Percentiles rank a stretch among this genome's conserved stretches.
Conservation (phyloP, 2,329 filamentous ascomycete genomes). For the Penicillium sp. region DNA sequence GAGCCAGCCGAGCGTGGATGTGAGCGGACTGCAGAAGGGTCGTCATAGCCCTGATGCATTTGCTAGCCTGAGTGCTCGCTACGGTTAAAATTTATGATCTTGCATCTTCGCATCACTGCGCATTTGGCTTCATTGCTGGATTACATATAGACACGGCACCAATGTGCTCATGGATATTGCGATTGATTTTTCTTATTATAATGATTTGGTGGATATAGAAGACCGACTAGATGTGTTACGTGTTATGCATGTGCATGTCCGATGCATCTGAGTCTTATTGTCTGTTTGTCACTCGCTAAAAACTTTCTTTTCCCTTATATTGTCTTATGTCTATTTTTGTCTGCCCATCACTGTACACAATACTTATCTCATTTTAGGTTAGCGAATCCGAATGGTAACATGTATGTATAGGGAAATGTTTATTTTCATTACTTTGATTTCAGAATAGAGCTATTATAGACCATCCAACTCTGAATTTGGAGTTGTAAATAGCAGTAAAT, state of each 20-base stretch:
- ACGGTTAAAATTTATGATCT: constrained; percentile 28
- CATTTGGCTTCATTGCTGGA: not conserved
- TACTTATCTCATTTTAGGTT: not conserved
- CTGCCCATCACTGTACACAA: not conserved
- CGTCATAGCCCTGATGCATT: constrained; percentile 53
- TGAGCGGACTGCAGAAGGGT: constrained; percentile 48
- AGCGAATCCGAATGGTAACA: constrained; percentile 11
- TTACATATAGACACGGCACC: not conserved
- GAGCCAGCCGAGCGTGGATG: constrained; percentile 51
- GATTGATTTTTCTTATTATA: not conserved
- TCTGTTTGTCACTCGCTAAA: constrained; percentile 10
- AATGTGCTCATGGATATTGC: constrained; percentile 9
- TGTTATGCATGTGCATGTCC: constrained; percentile 15
- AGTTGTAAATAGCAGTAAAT: not conserved
- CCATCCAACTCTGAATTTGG: not conserved
- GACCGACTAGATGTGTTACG: constrained; percentile 12
- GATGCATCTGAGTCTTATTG: constrained; percentile 15
- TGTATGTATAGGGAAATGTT: not conserved
- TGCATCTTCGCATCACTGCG: not conserved
- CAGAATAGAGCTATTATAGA: not conserved
- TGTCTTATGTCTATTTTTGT: not conserved
- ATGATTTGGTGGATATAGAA: constrained; percentile 20
- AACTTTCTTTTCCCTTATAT: not conserved
- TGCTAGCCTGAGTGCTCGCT: constrained; percentile 50
- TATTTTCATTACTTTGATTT: not conserved